Base-by-base conservation (phyloP, 176 grass and related monocot species). In the Dendrocalamus sinicus region DNA sequence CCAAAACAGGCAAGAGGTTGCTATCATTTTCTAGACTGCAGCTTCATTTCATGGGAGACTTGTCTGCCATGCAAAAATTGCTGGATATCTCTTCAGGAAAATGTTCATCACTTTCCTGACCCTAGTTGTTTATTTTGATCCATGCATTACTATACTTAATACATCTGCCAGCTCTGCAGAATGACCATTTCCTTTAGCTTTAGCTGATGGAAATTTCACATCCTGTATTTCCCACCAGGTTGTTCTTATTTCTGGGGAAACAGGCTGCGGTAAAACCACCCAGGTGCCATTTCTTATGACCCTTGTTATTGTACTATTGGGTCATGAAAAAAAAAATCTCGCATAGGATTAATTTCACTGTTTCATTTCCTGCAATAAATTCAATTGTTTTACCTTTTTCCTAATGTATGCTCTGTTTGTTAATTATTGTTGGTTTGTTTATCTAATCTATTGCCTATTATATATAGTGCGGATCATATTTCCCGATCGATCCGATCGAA, bases 221-320 rank as follows among this genome's bases (percentile, higher is more conserved):
- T 83, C 26, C 86, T 92, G 9, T 86, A 72, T 88, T 75, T 87
- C 30, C 83, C 82, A 53, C 30, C 85, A 98, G 96, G 96, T 98
- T 65, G 93, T 98, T 80, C 94, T 98, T 80, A 98, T 98, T 83
- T 95, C 96, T 88, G 96, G 96, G 73, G 90, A 95, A 91, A 95
- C 96, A 74, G 96, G 96, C 48, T 98, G 96, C 19, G 96, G 96
- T 91, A 98, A 98, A 98, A 98, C 96, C 44, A 98, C 96, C 46
- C 96, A 98, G 96, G 96, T 98, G 30, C 70, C 4, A 76, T 37
- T 76, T 83, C 66, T 88, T 84, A 52, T 43, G 66, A 64, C 39
- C 23, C 32, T 44, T 54, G 32, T 44, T 61, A 46, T 78, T 70
- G 2, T 67, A 61, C n/a, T 12, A 12, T 77, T 86, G 41, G 32